These are phyloP conservation scores for Thyridium curvatum DNA, from an alignment of 2,329 filamentous ascomycete species.

Conservation along the genomic window DNA sequence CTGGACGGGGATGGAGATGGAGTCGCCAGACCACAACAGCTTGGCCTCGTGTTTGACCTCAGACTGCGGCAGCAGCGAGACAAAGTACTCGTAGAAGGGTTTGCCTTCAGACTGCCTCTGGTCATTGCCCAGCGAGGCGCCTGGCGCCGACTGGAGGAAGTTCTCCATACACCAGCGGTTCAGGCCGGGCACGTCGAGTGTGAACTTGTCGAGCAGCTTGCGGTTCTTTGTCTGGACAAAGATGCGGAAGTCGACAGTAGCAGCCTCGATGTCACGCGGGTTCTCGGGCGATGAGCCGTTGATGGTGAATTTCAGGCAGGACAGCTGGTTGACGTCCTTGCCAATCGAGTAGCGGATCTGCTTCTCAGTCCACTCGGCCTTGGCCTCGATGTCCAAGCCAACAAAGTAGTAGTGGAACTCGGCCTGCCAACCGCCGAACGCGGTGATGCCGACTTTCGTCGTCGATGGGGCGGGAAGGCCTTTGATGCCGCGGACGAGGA, in stretches of 20 bases:
- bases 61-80: conserved; percentile 15
- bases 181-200: conserved; percentile 12
- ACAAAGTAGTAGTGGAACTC: conserved; percentile 12
- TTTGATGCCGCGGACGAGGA: conserved; percentile 24
- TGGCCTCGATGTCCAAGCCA: conserved; percentile 9
- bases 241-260: conserved; percentile 27
- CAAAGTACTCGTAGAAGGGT: conserved; percentile 17
- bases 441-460: conserved; percentile 20
- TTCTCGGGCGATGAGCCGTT: conserved; percentile 19
- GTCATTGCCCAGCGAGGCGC: conserved; percentile 16
- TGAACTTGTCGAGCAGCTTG: conserved; percentile 10
- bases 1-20: conserved; percentile 13
- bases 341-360: conserved; percentile 22
- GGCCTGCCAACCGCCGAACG: conserved; percentile 16
- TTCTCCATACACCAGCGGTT: conserved; percentile 15
- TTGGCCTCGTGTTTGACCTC: conserved; percentile 15
- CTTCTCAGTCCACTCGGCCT: conserved; percentile 12
- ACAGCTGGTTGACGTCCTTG: conserved; percentile 14
- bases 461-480: conserved; percentile 22
- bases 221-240: conserved; percentile 31
- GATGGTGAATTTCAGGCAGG: conserved; percentile 19
- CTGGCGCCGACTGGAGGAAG: conserved; percentile 16
- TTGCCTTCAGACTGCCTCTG: conserved; percentile 15
- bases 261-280: conserved; percentile 21
- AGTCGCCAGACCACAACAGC: conserved; percentile 12